Evolutionary conservation across 306 rosid species (phyloP), one percentile per base, ranked within the genome.

Genomic region (Crotalaria pallida): DNA sequence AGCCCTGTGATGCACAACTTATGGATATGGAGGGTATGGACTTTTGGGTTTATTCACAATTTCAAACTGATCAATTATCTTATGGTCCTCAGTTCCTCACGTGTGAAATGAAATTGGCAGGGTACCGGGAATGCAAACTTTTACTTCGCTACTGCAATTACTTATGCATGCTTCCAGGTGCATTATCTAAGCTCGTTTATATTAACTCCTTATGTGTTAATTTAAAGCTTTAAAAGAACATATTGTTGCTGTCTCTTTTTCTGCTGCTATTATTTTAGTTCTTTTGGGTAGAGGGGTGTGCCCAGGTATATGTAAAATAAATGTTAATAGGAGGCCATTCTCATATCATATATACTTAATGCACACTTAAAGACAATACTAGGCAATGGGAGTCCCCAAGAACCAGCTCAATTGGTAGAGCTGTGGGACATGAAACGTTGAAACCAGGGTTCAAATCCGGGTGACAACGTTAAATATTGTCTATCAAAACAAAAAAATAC

Each of bases 1-100:
- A 89, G 98, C 83, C 98, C 96, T 58, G 96, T 92, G 79, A 93
- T 93, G 98, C 98, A 93, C 90, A 93, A 93, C 80, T 84, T 90
- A 67, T 93, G 98, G 98, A 93, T 90, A 81, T 93, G 98, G 98
- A 82, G 97, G 90, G 98, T 93, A 90, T 71, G 88, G 31, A 49
- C 22, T 52, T 77, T 51, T 71, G 31, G 36, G 45, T 71, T 75
- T 47, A 38, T 77, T 60, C 76, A 23, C 74, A 38, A 50, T 71
- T 79, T 55, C 76, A 40, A 52, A 21, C 61, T 21, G 79, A 79
- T 65, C 45, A 27, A 33, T 36, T 45, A 53, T 53, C 34, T 58
- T 36, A 58, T 72, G 70, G 36, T 65, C 43, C 45, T 60, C 48
- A 36, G 65, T 53, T 71, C 19, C 68, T 79, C 61, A 79, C 34